These are phyloP conservation scores for Fusarium sp. DNA, from an alignment of 2,329 filamentous ascomycete genomes.

Conservation along the genomic window DNA sequence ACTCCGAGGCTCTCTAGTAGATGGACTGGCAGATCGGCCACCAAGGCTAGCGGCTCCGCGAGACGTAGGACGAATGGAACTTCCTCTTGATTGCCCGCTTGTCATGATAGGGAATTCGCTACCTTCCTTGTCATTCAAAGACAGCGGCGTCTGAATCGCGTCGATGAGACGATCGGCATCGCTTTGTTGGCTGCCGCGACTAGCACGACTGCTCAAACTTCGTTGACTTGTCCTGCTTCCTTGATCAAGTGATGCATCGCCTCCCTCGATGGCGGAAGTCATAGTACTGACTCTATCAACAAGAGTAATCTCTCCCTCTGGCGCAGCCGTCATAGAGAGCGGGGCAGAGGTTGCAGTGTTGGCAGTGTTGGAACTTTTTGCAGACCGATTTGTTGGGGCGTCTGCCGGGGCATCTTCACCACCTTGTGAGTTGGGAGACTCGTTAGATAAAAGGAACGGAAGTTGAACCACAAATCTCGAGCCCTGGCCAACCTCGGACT, in stretches of 20 bases:
- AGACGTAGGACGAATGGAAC: slow-evolving; percentile 24
- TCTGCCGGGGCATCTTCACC: slow-evolving; percentile 8
- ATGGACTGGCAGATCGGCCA: slow-evolving; percentile 35
- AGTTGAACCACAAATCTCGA: slow-evolving; percentile 87
- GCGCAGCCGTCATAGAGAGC: slow-evolving; percentile 48
- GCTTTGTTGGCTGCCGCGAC: slow-evolving; percentile 66
- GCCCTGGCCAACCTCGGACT: slow-evolving; percentile 86
- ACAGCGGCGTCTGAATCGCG: slow-evolving; percentile 75
- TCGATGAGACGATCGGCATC: slow-evolving; percentile 81
- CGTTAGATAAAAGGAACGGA: slow-evolving; percentile 76
- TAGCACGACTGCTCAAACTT: slow-evolving; percentile 60
- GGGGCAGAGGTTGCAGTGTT: slow-evolving; percentile 42
- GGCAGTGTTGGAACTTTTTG: slow-evolving; percentile 37
- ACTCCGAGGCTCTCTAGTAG: slow-evolving; percentile 9
- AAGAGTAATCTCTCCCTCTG: slow-evolving; percentile 72
- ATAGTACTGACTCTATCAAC: slow-evolving; percentile 63
- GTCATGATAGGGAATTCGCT: slow-evolving; percentile 50
- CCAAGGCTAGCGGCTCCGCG: slow-evolving; percentile 9
- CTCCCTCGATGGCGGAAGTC: slow-evolving; percentile 27
- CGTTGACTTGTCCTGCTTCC: slow-evolving; percentile 44
- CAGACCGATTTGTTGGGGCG: slow-evolving; percentile 18
- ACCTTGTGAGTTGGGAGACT: slow-evolving; percentile 47
- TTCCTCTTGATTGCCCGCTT: slow-evolving; percentile 30
- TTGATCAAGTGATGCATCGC: slow-evolving; percentile 22
- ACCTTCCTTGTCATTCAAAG: slow-evolving; percentile 56